Percentiles rank a stretch among this genome's conserved stretches.
Conservation (phyloP, 2,329 filamentous ascomycete species). For the Fusarium paranaense region DNA sequence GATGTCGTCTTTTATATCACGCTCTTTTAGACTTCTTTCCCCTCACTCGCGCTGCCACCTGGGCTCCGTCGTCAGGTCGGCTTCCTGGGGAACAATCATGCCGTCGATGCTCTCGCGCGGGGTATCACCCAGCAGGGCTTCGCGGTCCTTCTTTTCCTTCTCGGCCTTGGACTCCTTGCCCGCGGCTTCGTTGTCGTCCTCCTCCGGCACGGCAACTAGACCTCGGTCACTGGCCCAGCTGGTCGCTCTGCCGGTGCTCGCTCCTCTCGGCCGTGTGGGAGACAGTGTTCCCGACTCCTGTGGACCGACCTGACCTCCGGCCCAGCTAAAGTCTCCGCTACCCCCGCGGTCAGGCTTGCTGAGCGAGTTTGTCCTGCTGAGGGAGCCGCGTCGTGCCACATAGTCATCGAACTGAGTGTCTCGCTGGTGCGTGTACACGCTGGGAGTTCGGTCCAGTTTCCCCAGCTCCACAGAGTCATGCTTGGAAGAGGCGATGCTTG, state of each 20-base stretch:
- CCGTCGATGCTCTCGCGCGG: constrained; percentile 40
- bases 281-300: constrained; percentile 23
- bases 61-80: constrained; percentile 42
- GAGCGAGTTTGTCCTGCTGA: constrained; percentile 29
- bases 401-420: constrained; percentile 62
- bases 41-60: constrained; percentile 39
- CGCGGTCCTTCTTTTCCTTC: constrained; percentile 40
- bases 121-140: constrained; percentile 45
- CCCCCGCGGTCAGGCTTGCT: constrained; percentile 40
- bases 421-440: constrained; percentile 57
- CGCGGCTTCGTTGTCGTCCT: constrained; percentile 44
- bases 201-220: constrained; percentile 55
- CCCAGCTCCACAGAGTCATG: constrained; percentile 39
- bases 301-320: constrained; percentile 22
- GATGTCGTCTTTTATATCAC: not conserved
- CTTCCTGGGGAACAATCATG: constrained; percentile 38
- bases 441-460: constrained; percentile 39
- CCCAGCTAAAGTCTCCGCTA: constrained; percentile 50
- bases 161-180: constrained; percentile 29
- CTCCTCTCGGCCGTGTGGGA: constrained; percentile 40
- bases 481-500: constrained; percentile 45
- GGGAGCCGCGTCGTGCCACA: constrained; percentile 49
- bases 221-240: constrained; percentile 54
- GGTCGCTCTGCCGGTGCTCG: constrained; percentile 44
- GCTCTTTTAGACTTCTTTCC: not conserved